Conservation (phyloP, 2,329 filamentous ascomycete genomes). For the Colletotrichum somersetense region DNA sequence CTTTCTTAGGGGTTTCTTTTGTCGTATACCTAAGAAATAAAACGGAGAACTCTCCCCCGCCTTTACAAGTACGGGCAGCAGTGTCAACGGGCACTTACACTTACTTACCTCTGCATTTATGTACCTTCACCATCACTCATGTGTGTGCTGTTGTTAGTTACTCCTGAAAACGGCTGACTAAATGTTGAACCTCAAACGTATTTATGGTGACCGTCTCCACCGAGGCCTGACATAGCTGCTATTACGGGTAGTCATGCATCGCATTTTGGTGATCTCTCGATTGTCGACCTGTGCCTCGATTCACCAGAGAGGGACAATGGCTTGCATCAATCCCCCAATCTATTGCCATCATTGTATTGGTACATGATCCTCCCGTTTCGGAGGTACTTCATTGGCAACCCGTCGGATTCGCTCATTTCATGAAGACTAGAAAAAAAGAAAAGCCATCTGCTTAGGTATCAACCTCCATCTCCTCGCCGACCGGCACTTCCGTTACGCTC, state of each 20-base stretch:
- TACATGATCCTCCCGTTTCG: conserved; percentile 37
- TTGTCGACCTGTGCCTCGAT: background rate
- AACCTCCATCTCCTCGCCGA: conserved; percentile 78
- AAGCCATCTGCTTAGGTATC: conserved; percentile 64
- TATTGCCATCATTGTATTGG: conserved; percentile 43
- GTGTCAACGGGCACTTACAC: conserved; percentile 3
- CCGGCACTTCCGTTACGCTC: conserved; percentile 86
- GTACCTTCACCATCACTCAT: background rate
- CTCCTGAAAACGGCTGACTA: background rate
- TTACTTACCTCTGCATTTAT: background rate
- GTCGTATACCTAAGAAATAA: conserved; percentile 12
- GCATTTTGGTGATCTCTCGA: background rate
- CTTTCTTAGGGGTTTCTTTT: conserved; percentile 29
- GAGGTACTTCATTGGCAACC: conserved; percentile 28
- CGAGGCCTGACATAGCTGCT: background rate
- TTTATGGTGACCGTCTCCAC: background rate
- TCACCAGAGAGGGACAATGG: background rate
- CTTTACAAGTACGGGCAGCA: background rate
- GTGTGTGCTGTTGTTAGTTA: background rate
- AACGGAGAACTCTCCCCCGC: conserved; percentile 5
- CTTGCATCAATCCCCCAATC: conserved; percentile 35
- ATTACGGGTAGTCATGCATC: background rate
- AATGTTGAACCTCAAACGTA: background rate
- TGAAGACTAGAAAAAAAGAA: conserved; percentile 4
- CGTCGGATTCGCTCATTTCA: background rate